Evolutionary conservation across 805 yeast genomes (phyloP).

Genomic region (Hanseniaspora pseudoguilliermondii): DNA sequence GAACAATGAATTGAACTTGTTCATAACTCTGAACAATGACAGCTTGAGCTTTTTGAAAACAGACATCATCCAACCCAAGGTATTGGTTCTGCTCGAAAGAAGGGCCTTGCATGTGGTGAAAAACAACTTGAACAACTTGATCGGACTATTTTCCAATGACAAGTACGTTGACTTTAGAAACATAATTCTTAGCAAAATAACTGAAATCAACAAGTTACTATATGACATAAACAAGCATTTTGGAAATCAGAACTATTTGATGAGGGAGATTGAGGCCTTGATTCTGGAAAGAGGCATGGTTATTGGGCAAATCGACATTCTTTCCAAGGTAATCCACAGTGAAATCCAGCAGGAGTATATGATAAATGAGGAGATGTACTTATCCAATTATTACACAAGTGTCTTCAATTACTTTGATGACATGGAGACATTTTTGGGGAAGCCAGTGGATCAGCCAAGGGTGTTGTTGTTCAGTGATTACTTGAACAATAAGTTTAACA

Average conservation of each 20-base stretch:
- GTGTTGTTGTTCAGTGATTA: background rate
- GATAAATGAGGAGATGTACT: background rate
- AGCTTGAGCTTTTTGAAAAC: constrained; percentile 1
- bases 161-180: background rate
- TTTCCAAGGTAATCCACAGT: constrained; percentile 2
- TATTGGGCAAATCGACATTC: constrained; percentile 6
- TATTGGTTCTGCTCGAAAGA: background rate
- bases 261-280: constrained; percentile 7
- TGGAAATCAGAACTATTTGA: background rate
- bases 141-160: background rate
- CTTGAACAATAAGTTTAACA: background rate
- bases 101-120: background rate
- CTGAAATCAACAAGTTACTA: background rate
- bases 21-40: background rate
- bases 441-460: background rate
- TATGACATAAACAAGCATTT: constrained; percentile 1
- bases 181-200: background rate
- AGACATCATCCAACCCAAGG: constrained; percentile 4
- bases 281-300: constrained; percentile 3
- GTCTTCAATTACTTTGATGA: constrained; percentile 2
- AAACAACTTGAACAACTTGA: background rate
- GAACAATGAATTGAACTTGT: constrained; percentile 6
- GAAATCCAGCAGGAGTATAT: constrained; percentile 8
- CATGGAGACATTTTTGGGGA: background rate
- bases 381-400: background rate